phyloP scores from a whole-genome alignment of 176 grass and related monocot species.

The Areca catechu region DNA sequence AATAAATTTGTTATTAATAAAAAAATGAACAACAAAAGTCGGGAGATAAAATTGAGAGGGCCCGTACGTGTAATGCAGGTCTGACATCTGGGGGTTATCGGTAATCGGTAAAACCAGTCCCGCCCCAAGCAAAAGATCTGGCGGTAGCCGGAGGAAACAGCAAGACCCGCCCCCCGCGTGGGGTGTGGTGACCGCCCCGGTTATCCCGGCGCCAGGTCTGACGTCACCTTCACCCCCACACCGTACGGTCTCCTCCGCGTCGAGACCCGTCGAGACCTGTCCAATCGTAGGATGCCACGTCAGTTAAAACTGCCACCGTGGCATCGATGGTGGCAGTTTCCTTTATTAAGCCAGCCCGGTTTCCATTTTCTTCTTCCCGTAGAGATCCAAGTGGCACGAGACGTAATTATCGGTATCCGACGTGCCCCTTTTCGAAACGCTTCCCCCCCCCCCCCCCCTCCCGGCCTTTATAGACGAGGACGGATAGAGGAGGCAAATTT shows the following conservation, averaged over 20 bases:
- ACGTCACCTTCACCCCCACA: background rate
- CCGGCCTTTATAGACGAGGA: too few species aligned
- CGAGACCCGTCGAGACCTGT: background rate
- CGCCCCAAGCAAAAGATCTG: conserved; percentile 16
- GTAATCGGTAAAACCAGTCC: background rate
- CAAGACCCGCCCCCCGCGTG: too few species aligned
- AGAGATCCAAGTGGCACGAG: too few species aligned
- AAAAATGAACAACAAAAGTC: background rate
- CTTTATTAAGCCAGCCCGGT: too few species aligned
- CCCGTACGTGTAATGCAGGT: background rate
- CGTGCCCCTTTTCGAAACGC: too few species aligned
- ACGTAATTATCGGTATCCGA: too few species aligned
- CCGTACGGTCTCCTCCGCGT: conserved; percentile 12
- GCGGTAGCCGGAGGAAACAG: background rate
- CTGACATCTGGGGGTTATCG: background rate
- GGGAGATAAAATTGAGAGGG: background rate
- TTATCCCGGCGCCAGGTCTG: conserved; percentile 24
- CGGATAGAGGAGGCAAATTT: too few species aligned
- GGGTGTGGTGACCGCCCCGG: conserved; percentile 11
- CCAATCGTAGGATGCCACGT: conserved; percentile 13
- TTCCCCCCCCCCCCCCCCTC: too few species aligned
- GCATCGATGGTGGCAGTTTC: too few species aligned
- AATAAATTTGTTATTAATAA: too few species aligned
- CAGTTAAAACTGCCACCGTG: too few species aligned
- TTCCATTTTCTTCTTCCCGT: too few species aligned